phyloP scores from a whole-genome alignment of 2,329 filamentous ascomycete species.

The Canariomyces notabilis region DNA sequence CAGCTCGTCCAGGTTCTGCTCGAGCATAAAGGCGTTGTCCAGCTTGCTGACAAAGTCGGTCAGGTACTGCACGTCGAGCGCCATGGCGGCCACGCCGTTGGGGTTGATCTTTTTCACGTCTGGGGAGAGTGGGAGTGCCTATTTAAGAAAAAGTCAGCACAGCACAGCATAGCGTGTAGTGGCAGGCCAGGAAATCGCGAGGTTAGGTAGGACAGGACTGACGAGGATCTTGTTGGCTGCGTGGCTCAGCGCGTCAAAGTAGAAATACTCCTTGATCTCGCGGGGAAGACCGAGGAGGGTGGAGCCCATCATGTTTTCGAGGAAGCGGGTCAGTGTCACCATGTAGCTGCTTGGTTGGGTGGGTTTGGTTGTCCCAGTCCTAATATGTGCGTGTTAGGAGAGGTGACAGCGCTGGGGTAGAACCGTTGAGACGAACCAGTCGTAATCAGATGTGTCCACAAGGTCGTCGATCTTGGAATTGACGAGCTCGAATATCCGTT shows the following conservation, averaged over 20 bases:
- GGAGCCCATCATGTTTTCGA: conserved; percentile 94
- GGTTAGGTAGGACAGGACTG: conserved; percentile 24
- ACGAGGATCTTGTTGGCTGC: conserved; percentile 81
- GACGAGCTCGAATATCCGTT: conserved; percentile 96
- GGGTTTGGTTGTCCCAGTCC: conserved; percentile 52
- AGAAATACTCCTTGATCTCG: conserved; percentile 95
- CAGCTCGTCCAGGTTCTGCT: conserved; percentile 85
- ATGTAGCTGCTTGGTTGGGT: conserved; percentile 86
- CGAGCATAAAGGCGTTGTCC: conserved; percentile 76
- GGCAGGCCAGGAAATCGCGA: conserved; percentile 12
- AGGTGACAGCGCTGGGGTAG: not conserved
- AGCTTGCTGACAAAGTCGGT: conserved; percentile 81
- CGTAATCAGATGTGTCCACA: conserved; percentile 94
- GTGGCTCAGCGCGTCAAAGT: conserved; percentile 92
- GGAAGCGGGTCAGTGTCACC: conserved; percentile 85
- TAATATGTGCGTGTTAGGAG: conserved; percentile 26
- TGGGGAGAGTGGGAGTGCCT: conserved; percentile 70
- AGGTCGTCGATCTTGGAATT: conserved; percentile 98
- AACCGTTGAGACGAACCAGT: conserved; percentile 56
- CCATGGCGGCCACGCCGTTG: conserved; percentile 74
- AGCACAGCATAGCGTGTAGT: no score
- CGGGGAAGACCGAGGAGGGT: conserved; percentile 88
- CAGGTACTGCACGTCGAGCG: conserved; percentile 78
- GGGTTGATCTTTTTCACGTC: conserved; percentile 83
- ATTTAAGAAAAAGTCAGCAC: not conserved